Base-by-base conservation (phyloP, 805 yeast genomes). In the Zygosaccharomyces bailii region DNA sequence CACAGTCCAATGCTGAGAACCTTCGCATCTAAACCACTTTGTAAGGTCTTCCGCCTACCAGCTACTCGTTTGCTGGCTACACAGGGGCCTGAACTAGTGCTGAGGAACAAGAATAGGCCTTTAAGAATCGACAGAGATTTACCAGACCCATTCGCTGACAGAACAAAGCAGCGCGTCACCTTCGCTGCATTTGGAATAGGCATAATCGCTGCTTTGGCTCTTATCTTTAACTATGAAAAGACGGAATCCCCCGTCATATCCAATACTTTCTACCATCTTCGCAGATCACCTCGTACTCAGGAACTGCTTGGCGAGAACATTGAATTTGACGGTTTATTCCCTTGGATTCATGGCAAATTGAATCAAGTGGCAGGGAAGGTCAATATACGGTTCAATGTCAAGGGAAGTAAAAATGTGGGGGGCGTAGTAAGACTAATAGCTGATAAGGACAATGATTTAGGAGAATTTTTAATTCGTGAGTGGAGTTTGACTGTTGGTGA, bases 191-290 rank as follows among this genome's bases (percentile, higher is more conserved):
- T 84, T 59, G 65, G 75, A 36, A 63, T 70, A 10, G 66, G 75
- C 41, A 79, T 84, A 76, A 74, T 75, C 18, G 66, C 72, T 3
- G 67, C 83, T 1, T 66, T 84, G 39, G 70, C 75, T 23, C 75
- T 86, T 23, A 86, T 91, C 56, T 83, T 91, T 76, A 90, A 93
- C 71, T 90, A 91, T 67, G 99, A 93, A 63, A 90, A 89, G 63
- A 81, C 89, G 14, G 80, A 85, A 35, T 86, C 96, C 10, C 97
- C 98, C 1, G 77, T 91, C 47, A 84, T 91, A 55, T 78, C 84
- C 32, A 90, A 96, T 5, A 84, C 96, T 3, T 70, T 93, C 63
- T 89, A 87, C 65, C 84, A 87, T 51, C 68, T 91, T 55, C 78
- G 99, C 60, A 74, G 96, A 59, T 83, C 91, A 1, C 72, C 75